Percentiles rank a stretch among this genome's conserved stretches.
These are phyloP conservation scores for Lasiodiplodia sp. DNA, from an alignment of 2,329 filamentous ascomycete genomes.

Conservation along the genomic window DNA sequence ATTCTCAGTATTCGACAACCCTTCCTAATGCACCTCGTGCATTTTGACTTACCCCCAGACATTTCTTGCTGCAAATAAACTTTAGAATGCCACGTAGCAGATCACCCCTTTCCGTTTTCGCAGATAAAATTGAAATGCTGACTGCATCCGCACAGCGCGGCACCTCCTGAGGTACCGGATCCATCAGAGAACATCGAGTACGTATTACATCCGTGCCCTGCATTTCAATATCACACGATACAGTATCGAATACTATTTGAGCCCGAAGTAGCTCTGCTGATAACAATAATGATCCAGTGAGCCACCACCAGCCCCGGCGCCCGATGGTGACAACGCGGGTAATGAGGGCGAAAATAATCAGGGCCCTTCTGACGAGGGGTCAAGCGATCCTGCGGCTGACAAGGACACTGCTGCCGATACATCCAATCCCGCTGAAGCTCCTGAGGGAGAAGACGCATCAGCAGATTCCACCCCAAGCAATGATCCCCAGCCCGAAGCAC, in stretches of 20 bases:
- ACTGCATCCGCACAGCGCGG: background rate
- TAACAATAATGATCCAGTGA: background rate
- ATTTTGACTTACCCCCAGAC: too few relatives aligned
- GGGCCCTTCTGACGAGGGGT: background rate
- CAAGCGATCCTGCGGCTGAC: background rate
- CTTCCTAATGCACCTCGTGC: too few relatives aligned
- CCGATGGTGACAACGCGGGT: background rate
- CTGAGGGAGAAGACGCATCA: background rate
- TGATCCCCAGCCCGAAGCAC: background rate
- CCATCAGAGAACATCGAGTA: background rate
- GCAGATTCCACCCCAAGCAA: background rate
- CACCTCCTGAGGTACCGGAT: background rate
- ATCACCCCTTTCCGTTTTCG: background rate
- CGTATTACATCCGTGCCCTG: background rate
- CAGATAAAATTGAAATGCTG: background rate
- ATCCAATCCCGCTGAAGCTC: background rate
- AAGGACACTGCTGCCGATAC: too few relatives aligned
- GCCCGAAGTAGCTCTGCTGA: background rate
- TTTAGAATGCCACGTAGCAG: background rate
- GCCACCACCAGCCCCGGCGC: background rate
- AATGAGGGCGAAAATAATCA: background rate
- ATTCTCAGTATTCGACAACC: background rate
- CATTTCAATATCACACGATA: background rate
- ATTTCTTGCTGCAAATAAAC: background rate
- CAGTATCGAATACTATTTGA: background rate